Percentiles rank a stretch among this genome's conserved stretches.
phyloP scores from a whole-genome alignment of 768 basidiomycete species.

The Pleurotus sapidus region DNA sequence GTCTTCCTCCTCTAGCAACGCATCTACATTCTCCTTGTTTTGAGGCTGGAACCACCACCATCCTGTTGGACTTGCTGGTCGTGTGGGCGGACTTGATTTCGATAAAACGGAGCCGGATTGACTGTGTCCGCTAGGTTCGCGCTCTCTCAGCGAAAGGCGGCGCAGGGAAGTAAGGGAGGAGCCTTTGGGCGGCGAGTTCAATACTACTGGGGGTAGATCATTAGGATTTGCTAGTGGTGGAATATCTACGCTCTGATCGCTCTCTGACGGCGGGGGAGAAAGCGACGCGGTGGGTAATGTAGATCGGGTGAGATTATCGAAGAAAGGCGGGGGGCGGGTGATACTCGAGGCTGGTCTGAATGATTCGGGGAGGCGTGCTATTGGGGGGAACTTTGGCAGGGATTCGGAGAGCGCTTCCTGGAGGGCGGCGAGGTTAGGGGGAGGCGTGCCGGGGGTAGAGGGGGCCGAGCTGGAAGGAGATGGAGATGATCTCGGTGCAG shows the following conservation, averaged over 20 bases:
- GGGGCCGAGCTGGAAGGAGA: conserved; percentile 26
- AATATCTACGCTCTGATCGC: conserved; percentile 2
- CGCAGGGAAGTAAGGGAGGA: conserved; percentile 63
- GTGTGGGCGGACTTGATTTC: conserved; percentile 11
- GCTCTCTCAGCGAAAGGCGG: conserved; percentile 33
- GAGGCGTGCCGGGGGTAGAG: conserved; percentile 14
- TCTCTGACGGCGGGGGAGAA: conserved; percentile 31
- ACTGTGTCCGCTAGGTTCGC: conserved; percentile 24
- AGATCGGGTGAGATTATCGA: conserved; percentile 53
- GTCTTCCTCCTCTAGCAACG: conserved; percentile 52
- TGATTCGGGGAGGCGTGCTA: conserved; percentile 36
- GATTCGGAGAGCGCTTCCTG: conserved; percentile 32
- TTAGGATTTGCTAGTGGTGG: conserved; percentile 7
- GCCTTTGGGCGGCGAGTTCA: conserved; percentile 36
- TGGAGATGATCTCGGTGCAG: conserved; percentile 1
- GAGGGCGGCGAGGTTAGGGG: conserved; percentile 31
- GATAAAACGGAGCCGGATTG: conserved; percentile 16
- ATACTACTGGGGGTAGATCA: conserved; percentile 28
- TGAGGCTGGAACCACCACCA: conserved; percentile 57
- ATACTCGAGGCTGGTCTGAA: conserved; percentile 29
- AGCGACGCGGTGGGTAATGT: conserved; percentile 64
- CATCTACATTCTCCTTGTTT: conserved; percentile 40
- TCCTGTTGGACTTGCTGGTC: conserved; percentile 18
- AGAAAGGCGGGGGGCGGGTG: conserved; percentile 45
- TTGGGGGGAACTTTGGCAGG: conserved; percentile 34